Evolutionary conservation across 805 yeast genomes (phyloP), one percentile per base, ranked within the genome.

Genomic region (Pichia eremophila): DNA sequence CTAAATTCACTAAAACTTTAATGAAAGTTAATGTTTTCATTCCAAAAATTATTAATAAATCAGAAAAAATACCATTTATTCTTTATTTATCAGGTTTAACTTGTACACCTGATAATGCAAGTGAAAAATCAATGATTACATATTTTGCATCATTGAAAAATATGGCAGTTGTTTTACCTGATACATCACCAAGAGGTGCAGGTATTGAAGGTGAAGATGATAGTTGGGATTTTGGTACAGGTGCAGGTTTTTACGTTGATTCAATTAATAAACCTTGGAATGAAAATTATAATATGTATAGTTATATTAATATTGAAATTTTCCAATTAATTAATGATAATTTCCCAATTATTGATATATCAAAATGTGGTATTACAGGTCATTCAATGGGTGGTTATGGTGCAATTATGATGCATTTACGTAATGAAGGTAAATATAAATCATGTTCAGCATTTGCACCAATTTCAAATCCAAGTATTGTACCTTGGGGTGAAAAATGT

Each of bases 381-480:
- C 98, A 93, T 65, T 93, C 99, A 1, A 93, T 93, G 98, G 99
- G 99, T 44, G 99, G 99, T 1, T 87, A 77, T 62, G 99, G 98
- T 48, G 95, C 99, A 0, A 66, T 91, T 51, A 69, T 83, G 51
- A 74, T 77, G 15, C 76, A 72, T 54, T 67, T 91, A 50, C 77
- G 73, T 52, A 79, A 84, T 62, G 86, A 90, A 1, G 83, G 80
- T 1, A 71, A 70, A 57, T 91, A 84, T 71, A 77, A 77, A 61
- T 80, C 93, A 1, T 90, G 85, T 39, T 78, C 87, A 49, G 97
- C 96, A 0, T 91, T 91, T 68, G 78, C 97, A 0, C 98, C 99
- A 46, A 86, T 93, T 54, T 68, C 79, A 27, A 85, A 89, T 66
- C 98, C 98, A 8, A 66, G 74, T 46, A 69, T 71, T 44, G 78